These are phyloP conservation scores for Sclerotinia glacialis DNA, from an alignment of 2,329 filamentous ascomycete species.

Conservation along the genomic window DNA sequence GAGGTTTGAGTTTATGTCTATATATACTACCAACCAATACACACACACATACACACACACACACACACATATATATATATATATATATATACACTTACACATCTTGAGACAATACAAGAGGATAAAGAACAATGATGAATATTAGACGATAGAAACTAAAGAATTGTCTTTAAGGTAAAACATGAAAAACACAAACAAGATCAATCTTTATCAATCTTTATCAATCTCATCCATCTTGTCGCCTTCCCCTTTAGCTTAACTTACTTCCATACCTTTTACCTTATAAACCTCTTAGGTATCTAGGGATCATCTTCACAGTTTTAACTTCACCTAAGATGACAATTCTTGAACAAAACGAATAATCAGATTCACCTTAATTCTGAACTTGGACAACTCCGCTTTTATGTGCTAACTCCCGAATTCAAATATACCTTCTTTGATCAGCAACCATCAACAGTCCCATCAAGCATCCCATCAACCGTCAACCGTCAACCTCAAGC, in stretches of 20 bases:
- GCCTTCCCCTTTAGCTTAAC: constrained; percentile 3
- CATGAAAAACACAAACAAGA: not conserved
- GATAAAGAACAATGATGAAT: not conserved
- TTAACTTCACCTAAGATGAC: not conserved
- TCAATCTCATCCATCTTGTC: too few species aligned
- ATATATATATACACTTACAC: not conserved
- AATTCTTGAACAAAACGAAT: not conserved
- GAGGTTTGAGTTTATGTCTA: not conserved
- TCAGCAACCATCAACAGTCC: not conserved
- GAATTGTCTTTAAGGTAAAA: constrained; percentile 1
- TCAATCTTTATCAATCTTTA: not conserved
- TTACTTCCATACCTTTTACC: not conserved
- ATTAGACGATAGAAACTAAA: not conserved
- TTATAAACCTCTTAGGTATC: too few species aligned
- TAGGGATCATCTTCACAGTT: not conserved
- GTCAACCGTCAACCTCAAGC: not conserved
- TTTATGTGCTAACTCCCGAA: not conserved
- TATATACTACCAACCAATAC: not conserved
- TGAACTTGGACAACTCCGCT: not conserved
- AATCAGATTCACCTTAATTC: not conserved
- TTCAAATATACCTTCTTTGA: not conserved
- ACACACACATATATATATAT: too few species aligned
- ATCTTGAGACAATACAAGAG: not conserved
- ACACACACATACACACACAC: not conserved
- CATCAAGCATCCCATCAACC: not conserved